Evolutionary conservation across 495 filamentous ascomycete genomes (phyloP).

Genomic region (Apodospora peruviana): DNA sequence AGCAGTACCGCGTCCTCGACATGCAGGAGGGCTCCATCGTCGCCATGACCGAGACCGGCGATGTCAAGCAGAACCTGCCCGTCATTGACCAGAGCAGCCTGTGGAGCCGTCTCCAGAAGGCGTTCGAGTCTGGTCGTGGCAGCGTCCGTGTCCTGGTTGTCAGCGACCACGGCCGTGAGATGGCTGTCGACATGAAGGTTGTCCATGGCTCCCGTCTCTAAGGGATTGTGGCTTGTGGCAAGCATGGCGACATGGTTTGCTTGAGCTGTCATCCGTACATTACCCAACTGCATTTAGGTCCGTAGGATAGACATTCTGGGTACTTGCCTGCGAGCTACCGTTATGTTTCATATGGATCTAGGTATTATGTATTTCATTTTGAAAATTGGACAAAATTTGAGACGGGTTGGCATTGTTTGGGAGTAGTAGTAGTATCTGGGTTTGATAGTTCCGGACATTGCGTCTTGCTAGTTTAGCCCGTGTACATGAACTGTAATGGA

Average conservation of each 20-base stretch:
- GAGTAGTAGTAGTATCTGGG: constrained; percentile 1
- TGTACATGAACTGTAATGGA: constrained; percentile 37
- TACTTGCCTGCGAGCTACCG: constrained; percentile 5
- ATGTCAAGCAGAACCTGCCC: constrained; percentile 93
- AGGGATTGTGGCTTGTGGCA: constrained; percentile 5
- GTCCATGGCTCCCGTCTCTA: constrained; percentile 68
- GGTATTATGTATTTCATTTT: constrained; percentile 16
- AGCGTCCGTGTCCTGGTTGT: constrained; percentile 93
- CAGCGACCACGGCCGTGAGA: constrained; percentile 86
- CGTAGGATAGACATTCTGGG: constrained; percentile 6
- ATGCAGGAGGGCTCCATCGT: constrained; percentile 73
- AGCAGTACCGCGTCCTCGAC: constrained; percentile 99
- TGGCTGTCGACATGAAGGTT: constrained; percentile 98
- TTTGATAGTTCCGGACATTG: constrained; percentile 11
- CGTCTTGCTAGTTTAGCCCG: constrained; percentile 14
- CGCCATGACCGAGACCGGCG: constrained; percentile 60
- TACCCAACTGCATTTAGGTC: background rate
- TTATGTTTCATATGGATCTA: constrained; percentile 16
- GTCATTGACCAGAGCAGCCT: constrained; percentile 91
- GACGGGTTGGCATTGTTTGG: constrained; percentile 10
- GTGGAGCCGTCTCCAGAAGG: constrained; percentile 71
- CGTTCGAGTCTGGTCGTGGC: constrained; percentile 89
- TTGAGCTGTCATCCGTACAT: background rate
- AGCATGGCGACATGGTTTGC: background rate
- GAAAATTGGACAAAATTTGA: constrained; percentile 23